Base-by-base conservation (phyloP, 2,329 filamentous ascomycete genomes). In the Dryadomyces quercivorus region DNA sequence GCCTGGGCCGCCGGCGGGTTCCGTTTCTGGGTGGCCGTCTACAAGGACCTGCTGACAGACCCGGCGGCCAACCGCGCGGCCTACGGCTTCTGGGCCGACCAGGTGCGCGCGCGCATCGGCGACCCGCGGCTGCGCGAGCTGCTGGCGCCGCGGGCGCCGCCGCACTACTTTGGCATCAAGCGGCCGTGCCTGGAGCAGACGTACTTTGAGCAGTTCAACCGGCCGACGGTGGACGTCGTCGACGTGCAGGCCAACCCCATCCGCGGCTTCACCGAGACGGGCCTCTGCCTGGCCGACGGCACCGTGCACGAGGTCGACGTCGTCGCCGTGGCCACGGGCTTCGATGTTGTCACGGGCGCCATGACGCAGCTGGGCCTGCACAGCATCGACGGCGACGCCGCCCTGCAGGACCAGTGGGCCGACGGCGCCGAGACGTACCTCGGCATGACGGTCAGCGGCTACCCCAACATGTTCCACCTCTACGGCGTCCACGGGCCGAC, bases 401-500 rank as follows among this genome's bases (percentile, higher is more conserved):
- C 68, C 76, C 6, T 44, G 18, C 56, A 68, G 20, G 65, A 74
- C n/a, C 64, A 74, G 52, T 76, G 73, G 73, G 59, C 61, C 21
- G 53, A 60, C 1, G 70, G 70, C 0, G 69, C 69, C 3, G 64
- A 65, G 47, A 74, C 73, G 0, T 75, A 75, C 54, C 68, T 76
- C 2, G 74, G 74, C 6, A 67, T 64, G 5, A 71, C 70, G 0
- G 67, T 73, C 40, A 61, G 62, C 50, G 71, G 70, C 15, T 76
- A 72, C 50, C 74, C 74, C 36, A 76, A 76, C 61, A 74, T 76
- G 71, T 75, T 76, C 64, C 67, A 72, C 58, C 66, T 75, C 50
- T 82, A 81, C 61, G 78, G 78, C 0, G 68, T 72, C 0, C 79
- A 83, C n/a, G 75, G 69, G 0, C 79, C 79, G 0, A 81, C 77